Percentiles rank a stretch among this genome's conserved stretches.
Evolutionary conservation across 2,329 filamentous ascomycete genomes (phyloP).

Genomic region (Colletotrichum orchidophilum): DNA sequence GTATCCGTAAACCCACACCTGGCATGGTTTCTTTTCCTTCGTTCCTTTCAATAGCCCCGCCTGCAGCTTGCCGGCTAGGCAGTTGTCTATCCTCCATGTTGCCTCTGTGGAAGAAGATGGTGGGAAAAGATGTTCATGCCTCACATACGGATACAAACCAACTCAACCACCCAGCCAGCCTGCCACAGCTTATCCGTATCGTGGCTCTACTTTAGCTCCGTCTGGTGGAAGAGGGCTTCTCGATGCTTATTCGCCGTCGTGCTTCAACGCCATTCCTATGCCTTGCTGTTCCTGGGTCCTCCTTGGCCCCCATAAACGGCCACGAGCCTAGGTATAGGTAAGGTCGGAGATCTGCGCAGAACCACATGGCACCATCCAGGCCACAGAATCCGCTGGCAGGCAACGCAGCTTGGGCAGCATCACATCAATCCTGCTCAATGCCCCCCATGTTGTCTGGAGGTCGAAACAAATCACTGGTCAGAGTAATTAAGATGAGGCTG

Average conservation of each 20-base stretch:
- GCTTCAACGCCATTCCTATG: conserved; percentile 6
- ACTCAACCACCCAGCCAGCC: not conserved
- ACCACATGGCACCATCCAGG: conserved; percentile 35
- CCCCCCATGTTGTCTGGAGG: not conserved
- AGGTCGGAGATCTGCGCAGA: conserved; percentile 6
- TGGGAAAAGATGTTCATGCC: not conserved
- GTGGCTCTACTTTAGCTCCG: conserved; percentile 9
- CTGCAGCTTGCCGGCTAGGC: not conserved
- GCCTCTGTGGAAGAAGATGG: not conserved
- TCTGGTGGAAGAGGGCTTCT: not conserved
- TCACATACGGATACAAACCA: not conserved
- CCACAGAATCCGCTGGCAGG: not conserved
- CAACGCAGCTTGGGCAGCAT: conserved; percentile 8
- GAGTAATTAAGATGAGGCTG: conserved; percentile 5
- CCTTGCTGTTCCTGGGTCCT: not conserved
- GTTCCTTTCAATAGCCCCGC: not conserved
- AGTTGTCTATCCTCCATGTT: not conserved
- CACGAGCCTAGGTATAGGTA: not conserved
- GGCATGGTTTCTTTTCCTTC: conserved; percentile 3
- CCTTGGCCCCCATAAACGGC: not conserved
- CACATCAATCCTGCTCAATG: not conserved
- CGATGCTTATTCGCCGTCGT: conserved; percentile 10
- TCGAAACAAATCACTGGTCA: not conserved
- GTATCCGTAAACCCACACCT: not conserved
- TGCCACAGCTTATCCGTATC: not conserved